Percentiles rank a stretch among this genome's conserved stretches.
phyloP scores from a whole-genome alignment of 2,329 filamentous ascomycete genomes.

The Sarocladium kiliense region DNA sequence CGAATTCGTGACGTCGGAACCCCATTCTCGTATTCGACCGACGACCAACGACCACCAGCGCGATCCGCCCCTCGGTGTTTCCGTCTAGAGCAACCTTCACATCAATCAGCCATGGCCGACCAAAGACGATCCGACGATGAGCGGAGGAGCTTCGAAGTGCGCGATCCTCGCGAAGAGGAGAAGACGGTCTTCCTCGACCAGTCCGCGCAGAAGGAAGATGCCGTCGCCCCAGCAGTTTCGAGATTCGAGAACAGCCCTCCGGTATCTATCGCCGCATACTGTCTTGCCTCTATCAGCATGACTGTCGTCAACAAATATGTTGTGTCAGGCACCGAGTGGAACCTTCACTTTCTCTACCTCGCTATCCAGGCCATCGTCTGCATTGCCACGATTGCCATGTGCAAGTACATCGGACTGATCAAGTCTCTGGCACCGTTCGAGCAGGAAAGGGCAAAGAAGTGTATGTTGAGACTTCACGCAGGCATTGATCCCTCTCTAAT shows the following conservation, averaged over 20 bases:
- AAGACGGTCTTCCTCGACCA: slow-evolving; percentile 9
- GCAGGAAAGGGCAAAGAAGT: slow-evolving; percentile 83
- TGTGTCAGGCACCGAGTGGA: slow-evolving; percentile 84
- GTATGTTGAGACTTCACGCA: slow-evolving; percentile 44
- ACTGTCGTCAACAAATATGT: slow-evolving; percentile 99
- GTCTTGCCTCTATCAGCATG: slow-evolving; percentile 95
- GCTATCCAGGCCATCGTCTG: slow-evolving; percentile 89
- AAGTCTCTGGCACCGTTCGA: slow-evolving; percentile 79
- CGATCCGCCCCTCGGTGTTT: background rate
- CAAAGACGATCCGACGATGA: background rate
- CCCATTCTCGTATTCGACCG: background rate
- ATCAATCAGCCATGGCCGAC: background rate
- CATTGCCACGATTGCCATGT: slow-evolving; percentile 74
- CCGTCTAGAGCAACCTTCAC: too few species aligned
- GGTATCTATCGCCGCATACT: slow-evolving; percentile 84
- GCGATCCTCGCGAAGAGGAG: slow-evolving; percentile 8
- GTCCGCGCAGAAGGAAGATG: background rate
- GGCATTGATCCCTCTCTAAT: slow-evolving; percentile 15
- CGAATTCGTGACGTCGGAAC: background rate
- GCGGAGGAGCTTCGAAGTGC: slow-evolving; percentile 1
- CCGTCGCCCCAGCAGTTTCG: slow-evolving; percentile 16
- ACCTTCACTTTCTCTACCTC: slow-evolving; percentile 93
- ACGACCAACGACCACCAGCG: background rate
- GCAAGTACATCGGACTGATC: slow-evolving; percentile 79
- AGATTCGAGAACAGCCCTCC: slow-evolving; percentile 69